Conservation (phyloP, 345 rosid genomes). For the Carallia pectinifolia region DNA sequence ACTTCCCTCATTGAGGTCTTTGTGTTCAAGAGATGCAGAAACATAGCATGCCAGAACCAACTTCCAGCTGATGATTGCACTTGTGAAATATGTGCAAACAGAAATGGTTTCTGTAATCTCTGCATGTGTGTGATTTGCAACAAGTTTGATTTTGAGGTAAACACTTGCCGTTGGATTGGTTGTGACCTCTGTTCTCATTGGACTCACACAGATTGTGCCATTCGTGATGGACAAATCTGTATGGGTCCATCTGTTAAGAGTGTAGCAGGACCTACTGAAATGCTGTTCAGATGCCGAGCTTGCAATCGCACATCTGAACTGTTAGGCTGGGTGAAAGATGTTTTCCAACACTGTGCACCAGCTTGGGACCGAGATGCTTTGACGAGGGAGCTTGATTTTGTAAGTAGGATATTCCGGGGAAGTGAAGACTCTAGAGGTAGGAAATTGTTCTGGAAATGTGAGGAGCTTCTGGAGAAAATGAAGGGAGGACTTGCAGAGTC, state of each 20-base stretch:
- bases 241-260: constrained; percentile 75
- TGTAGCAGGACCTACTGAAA: constrained; percentile 66
- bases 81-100: constrained; percentile 75
- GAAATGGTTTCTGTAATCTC: constrained; percentile 93
- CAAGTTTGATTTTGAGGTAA: constrained; percentile 94
- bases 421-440: constrained; percentile 90
- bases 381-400: constrained; percentile 84
- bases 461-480: constrained; percentile 79
- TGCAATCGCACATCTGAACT: constrained; percentile 94
- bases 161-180: constrained; percentile 98
- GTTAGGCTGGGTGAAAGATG: constrained; percentile 98
- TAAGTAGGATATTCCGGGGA: constrained; percentile 78
- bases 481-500: constrained; percentile 73
- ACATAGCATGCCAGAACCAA: constrained; percentile 85
- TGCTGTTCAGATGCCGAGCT: constrained; percentile 90
- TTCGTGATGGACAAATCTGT: constrained; percentile 79
- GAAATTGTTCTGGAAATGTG: constrained; percentile 88
- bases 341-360: constrained; percentile 94
- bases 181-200: constrained; percentile 96
- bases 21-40: constrained; percentile 89
- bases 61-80: constrained; percentile 92
- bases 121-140: constrained; percentile 98
- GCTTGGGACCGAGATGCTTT: constrained; percentile 90
- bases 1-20: constrained; percentile 86
- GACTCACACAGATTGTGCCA: constrained; percentile 99